phyloP scores from a whole-genome alignment of 2,329 filamentous ascomycete species.

The Pseudogymnoascus sp. region DNA sequence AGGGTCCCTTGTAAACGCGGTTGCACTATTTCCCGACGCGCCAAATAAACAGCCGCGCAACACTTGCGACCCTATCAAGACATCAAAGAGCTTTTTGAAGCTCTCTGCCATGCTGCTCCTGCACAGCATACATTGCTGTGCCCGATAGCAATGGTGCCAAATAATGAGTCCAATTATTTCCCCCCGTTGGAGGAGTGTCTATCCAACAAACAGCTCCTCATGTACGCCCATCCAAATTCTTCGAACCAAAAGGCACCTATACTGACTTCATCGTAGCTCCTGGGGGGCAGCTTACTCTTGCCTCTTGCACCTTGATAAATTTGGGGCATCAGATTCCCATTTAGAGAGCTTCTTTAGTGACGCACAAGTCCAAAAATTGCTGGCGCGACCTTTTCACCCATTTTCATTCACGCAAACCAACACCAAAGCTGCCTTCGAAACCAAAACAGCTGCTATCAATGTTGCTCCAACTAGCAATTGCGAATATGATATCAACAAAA shows the following conservation, averaged over 20 bases:
- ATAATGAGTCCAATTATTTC: conserved; percentile 65
- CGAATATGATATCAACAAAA: conserved; percentile 63
- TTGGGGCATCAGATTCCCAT: conserved; percentile 45
- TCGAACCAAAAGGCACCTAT: conserved; percentile 12
- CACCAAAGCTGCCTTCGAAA: conserved; percentile 67
- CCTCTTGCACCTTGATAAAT: conserved; percentile 51
- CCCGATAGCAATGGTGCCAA: conserved; percentile 59
- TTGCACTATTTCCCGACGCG: conserved; percentile 10
- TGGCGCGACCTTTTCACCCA: conserved; percentile 59
- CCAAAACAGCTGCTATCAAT: conserved; percentile 80
- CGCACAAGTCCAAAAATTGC: conserved; percentile 55
- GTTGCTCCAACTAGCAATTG: conserved; percentile 59
- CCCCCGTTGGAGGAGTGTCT: conserved; percentile 81
- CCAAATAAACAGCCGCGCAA: conserved; percentile 11
- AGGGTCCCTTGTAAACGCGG: not conserved
- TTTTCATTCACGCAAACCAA: conserved; percentile 56
- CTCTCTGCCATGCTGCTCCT: conserved; percentile 19
- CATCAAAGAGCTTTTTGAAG: conserved; percentile 19
- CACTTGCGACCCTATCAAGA: conserved; percentile 6
- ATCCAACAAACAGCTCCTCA: conserved; percentile 66
- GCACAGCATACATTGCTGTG: conserved; percentile 32
- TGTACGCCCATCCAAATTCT: conserved; percentile 48
- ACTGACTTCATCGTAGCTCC: conserved; percentile 37
- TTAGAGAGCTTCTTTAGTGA: conserved; percentile 61
- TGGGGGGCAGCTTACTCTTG: conserved; percentile 53